A percentile compares a stretch with the other conserved stretches of the same genome.
phyloP scores from a whole-genome alignment of 495 filamentous ascomycete species.

The Penicillium coffeae region DNA sequence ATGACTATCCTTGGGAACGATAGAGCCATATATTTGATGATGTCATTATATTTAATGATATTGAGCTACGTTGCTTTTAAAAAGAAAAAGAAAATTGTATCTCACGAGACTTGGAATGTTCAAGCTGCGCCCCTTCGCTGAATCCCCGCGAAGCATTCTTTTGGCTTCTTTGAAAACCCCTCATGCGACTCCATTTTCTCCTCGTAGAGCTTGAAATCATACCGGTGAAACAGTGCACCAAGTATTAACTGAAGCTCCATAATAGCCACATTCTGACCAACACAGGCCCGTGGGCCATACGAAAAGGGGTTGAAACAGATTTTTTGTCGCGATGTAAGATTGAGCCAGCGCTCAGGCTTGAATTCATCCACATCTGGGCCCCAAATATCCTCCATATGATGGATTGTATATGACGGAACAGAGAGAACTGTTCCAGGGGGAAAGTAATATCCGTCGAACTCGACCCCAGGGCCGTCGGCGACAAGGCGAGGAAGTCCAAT shows the following conservation, averaged over 20 bases:
- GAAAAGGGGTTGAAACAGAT: constrained; percentile 72
- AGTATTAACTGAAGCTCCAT: constrained; percentile 80
- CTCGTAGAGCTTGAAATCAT: constrained; percentile 63
- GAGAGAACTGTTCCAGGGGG: constrained; percentile 63
- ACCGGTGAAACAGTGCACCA: constrained; percentile 61
- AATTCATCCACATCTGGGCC: constrained; percentile 65
- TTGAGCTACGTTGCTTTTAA: no score
- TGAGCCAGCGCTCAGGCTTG: constrained; percentile 69
- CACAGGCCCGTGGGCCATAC: constrained; percentile 68
- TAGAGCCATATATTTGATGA: no score
- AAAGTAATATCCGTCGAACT: constrained; percentile 53
- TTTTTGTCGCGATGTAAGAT: constrained; percentile 56
- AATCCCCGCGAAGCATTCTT: constrained; percentile 63
- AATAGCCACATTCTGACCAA: constrained; percentile 75
- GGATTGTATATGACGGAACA: constrained; percentile 75
- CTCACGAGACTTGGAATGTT: not conserved
- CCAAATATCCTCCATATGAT: constrained; percentile 73
- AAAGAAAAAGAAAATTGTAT: no score
- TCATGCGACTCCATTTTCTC: constrained; percentile 61
- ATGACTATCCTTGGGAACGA: no score
- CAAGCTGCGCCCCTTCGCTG: constrained; percentile 31
- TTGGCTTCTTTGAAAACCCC: constrained; percentile 77
- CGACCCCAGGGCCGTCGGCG: constrained; percentile 47
- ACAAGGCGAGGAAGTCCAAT: constrained; percentile 75
- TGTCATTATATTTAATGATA: no score